Conservation (phyloP, 108 stramenopile genomes). For the Discostella pseudostelligera region DNA sequence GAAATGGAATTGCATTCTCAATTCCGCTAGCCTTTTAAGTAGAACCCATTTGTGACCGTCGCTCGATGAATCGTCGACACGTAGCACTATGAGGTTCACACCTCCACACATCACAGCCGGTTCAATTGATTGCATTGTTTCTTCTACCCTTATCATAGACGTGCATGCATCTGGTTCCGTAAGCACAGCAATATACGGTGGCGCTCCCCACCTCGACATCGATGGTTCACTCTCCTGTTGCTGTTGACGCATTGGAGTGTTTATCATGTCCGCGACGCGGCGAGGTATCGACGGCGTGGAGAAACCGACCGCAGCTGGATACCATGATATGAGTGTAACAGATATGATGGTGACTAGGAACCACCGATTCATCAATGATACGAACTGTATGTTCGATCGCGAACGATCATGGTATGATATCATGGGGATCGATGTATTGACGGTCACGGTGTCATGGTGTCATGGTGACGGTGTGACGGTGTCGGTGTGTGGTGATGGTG, state of each 20-base stretch:
- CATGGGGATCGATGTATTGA: too few relatives aligned
- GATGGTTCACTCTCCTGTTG: background rate
- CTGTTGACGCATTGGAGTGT: slow-evolving; percentile 1
- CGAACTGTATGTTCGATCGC: too few relatives aligned
- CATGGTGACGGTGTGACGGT: too few relatives aligned
- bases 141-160: slow-evolving; percentile 40
- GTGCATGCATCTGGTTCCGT: slow-evolving; percentile 77
- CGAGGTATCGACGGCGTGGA: background rate
- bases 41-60: slow-evolving; percentile 19
- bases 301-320: background rate
- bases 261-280: background rate
- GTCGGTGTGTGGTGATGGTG: too few relatives aligned
- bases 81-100: slow-evolving; percentile 57
- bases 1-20: slow-evolving; percentile 26
- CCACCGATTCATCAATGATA: background rate
- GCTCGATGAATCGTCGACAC: slow-evolving; percentile 33
- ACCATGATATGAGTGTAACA: background rate
- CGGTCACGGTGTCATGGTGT: too few relatives aligned
- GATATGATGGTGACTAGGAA: background rate
- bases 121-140: slow-evolving; percentile 53
- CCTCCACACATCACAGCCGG: slow-evolving; percentile 43
- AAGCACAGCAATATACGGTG: slow-evolving; percentile 68
- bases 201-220: slow-evolving; percentile 21
- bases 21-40: slow-evolving; percentile 41
- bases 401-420: too few relatives aligned